These are phyloP conservation scores for Infundibulicybe gibba DNA, from an alignment of 768 basidiomycete genomes.

Conservation along the genomic window DNA sequence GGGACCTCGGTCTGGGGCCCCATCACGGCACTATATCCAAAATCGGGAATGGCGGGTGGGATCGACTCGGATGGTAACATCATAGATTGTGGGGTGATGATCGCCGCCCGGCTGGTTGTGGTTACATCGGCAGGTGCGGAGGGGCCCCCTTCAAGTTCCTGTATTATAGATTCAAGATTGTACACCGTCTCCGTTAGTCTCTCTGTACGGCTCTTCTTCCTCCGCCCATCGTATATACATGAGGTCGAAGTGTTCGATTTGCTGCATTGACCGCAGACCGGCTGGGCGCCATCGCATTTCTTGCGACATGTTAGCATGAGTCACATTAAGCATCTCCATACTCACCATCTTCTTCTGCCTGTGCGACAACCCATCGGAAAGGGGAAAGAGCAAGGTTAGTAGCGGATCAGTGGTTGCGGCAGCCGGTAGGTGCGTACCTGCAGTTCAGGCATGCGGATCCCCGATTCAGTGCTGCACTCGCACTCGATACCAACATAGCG, in stretches of 20 bases:
- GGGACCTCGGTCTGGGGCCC: no score
- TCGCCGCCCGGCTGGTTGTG: constrained; percentile 13
- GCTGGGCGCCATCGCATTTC: constrained; percentile 62
- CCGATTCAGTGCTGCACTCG: no score
- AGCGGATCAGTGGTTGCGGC: background rate
- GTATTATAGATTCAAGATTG: constrained; percentile 48
- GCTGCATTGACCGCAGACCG: constrained; percentile 51
- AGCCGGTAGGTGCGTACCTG: constrained; percentile 25
- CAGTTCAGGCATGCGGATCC: constrained; percentile 35
- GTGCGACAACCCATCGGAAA: background rate
- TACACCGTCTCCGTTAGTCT: constrained; percentile 53
- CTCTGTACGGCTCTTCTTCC: constrained; percentile 57
- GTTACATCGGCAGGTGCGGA: background rate
- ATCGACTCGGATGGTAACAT: no score
- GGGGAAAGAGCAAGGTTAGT: constrained; percentile 1
- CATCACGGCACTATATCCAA: no score
- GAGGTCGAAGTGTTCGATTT: constrained; percentile 48
- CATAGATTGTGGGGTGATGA: constrained; percentile 56
- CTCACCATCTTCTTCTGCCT: constrained; percentile 45
- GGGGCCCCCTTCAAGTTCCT: constrained; percentile 45
- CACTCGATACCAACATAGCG: no score
- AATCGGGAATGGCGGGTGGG: no score
- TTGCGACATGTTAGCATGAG: constrained; percentile 13
- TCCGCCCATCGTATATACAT: constrained; percentile 60
- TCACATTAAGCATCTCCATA: background rate